Percentiles rank a stretch among this genome's conserved stretches.
phyloP scores from a whole-genome alignment of 768 basidiomycete species.

The Amanita pseudoporphyria region DNA sequence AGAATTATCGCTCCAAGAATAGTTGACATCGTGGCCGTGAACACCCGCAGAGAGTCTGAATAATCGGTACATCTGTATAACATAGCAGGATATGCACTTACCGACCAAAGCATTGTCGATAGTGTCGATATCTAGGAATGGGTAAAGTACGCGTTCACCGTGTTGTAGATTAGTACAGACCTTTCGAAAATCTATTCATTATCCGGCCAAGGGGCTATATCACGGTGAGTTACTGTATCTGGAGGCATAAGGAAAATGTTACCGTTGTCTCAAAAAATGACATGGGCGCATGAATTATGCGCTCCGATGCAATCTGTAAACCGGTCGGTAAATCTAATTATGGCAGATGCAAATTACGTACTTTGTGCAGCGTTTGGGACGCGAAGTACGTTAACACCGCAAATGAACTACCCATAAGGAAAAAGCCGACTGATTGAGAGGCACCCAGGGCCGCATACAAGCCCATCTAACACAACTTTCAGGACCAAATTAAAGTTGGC shows the following conservation, averaged over 20 bases:
- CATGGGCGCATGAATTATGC: conserved; percentile 81
- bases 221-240: conserved; percentile 9
- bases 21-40: conserved; percentile 48
- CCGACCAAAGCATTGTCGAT: conserved; percentile 66
- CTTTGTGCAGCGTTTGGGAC: conserved; percentile 57
- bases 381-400: conserved; percentile 71
- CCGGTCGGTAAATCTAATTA: neutral
- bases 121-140: conserved; percentile 56
- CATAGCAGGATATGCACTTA: conserved; percentile 13
- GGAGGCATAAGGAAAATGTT: conserved; percentile 11
- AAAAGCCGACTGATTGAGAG: conserved; percentile 56
- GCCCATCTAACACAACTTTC: conserved; percentile 49
- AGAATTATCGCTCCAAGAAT: conserved; percentile 73
- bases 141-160: neutral
- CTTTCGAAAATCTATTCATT: conserved; percentile 86
- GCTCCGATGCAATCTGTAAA: conserved; percentile 46
- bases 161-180: conserved; percentile 17
- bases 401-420: conserved; percentile 56
- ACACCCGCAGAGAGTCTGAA: conserved; percentile 64
- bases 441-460: conserved; percentile 71
- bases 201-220: conserved; percentile 70
- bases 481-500: neutral
- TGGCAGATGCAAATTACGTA: conserved; percentile 15
- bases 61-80: neutral
- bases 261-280: conserved; percentile 85